Percentiles rank a stretch among this genome's conserved stretches.
These are phyloP conservation scores for Sechiopsis laciniata DNA, from an alignment of 306 rosid genomes.

Conservation along the genomic window DNA sequence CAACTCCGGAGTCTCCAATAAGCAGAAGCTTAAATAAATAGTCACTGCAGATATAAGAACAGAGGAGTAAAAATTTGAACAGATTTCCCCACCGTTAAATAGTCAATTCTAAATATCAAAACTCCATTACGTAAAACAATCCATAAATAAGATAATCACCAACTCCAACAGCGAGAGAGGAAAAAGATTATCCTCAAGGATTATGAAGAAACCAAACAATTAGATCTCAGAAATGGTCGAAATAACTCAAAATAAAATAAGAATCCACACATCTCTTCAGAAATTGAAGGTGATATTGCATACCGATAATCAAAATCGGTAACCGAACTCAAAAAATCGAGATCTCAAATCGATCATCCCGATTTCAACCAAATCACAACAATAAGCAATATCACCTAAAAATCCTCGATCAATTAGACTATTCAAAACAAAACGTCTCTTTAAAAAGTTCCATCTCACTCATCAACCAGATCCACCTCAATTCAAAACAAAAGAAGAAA, in stretches of 20 bases:
- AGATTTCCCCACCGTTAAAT: neutral
- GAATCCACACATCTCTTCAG: neutral
- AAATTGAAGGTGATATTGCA: neutral
- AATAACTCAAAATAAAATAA: neutral
- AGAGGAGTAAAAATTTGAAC: slow-evolving; percentile 7
- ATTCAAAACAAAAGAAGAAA: neutral
- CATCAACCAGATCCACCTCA: slow-evolving; percentile 9
- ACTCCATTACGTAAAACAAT: slow-evolving; percentile 1
- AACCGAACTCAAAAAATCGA: neutral
- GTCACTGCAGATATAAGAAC: slow-evolving; percentile 43
- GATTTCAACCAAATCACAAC: slow-evolving; percentile 8
- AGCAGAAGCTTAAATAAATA: slow-evolving; percentile 72
- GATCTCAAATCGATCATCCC: slow-evolving; percentile 1
- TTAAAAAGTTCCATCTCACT: neutral
- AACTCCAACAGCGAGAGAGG: no score
- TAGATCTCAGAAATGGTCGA: neutral
- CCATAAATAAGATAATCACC: neutral
- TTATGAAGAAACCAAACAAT: neutral
- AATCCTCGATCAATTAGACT: neutral
- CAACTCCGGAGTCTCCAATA: slow-evolving; percentile 81
- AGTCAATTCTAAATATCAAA: neutral
- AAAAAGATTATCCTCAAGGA: neutral
- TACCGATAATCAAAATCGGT: neutral
- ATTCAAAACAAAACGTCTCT: neutral
- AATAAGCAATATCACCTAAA: neutral